Percentiles rank a stretch among this genome's conserved stretches.
Evolutionary conservation across 345 rosid species (phyloP).

Genomic region (Conringia planisiliqua): DNA sequence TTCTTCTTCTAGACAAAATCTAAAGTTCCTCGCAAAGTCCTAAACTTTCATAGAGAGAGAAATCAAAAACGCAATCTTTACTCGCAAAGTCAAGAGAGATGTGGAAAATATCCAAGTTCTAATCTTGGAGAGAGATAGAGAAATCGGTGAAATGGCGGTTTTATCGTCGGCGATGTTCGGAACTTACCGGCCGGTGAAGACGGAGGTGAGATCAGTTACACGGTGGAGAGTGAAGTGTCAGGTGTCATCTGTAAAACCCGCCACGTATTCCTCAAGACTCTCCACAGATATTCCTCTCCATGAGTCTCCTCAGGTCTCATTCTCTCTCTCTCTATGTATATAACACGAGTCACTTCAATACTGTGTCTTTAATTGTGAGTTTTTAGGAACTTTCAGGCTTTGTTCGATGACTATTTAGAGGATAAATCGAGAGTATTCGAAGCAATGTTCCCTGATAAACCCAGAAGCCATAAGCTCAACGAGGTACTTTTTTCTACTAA

Average conservation of each 20-base stretch:
- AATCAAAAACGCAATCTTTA: not conserved
- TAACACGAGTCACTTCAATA: not conserved
- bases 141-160: conserved; percentile 35
- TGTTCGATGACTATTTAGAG: conserved; percentile 80
- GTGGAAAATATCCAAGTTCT: not conserved
- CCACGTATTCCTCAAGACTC: conserved; percentile 62
- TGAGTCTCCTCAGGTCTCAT: conserved; percentile 76
- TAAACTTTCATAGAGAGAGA: not conserved
- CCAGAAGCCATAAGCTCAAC: conserved; percentile 58
- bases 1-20: not conserved
- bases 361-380: not conserved
- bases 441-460: conserved; percentile 78
- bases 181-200: conserved; percentile 19
- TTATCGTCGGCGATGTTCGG: conserved; percentile 31
- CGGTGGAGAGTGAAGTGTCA: conserved; percentile 36
- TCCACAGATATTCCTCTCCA: conserved; percentile 74
- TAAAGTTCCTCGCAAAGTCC: not conserved
- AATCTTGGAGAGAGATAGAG: not conserved
- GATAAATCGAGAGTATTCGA: conserved; percentile 71
- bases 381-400: conserved; percentile 44
- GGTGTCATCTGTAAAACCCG: conserved; percentile 36
- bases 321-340: not conserved
- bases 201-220: conserved; percentile 21
- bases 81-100: not conserved
- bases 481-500: conserved; percentile 39